Evolutionary conservation across 1,284 basidiomycete species (phyloP), one percentile per base, ranked within the genome.

Genomic region (Microbotryomycetes sp.): DNA sequence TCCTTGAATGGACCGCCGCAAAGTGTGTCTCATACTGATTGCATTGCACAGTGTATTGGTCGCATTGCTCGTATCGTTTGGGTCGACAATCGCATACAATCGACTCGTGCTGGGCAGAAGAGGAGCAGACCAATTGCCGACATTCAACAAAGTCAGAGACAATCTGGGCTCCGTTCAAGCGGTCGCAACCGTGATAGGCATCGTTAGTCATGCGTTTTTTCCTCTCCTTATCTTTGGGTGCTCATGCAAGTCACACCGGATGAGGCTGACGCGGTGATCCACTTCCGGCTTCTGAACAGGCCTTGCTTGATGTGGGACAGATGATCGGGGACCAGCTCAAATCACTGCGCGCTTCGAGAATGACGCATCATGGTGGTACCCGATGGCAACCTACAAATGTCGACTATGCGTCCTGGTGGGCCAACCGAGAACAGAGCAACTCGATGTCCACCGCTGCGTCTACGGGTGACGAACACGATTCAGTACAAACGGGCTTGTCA

Each of bases 111-210:
- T 86, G 16, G 78, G 80, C 55, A 78, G 82, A 41, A 79, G 79
- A 23, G 85, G 85, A 1, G 78, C 81, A 57, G 83, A 85, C 64
- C 83, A 84, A 65, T 76, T 87, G n/a, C 85, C 59, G 58, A 85
- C 26, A 79, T 85, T 54, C 24, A 23, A 23, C 28, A 57, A 46
- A 1, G 9, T 60, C 26, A 85, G 85, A 15, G 80, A 85, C 29
- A 84, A 86, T 53, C 85, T 85, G 0, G 85, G 86, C 47, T 71
- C 87, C 28, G 89, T 90, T 80, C 88, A 91, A 72, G 83, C 91
- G 74, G 85, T 89, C 81, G 86, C 89, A 52, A 73, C 75, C 53
- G 70, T 74, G 61, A 74, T 74, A 45, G 76, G 76, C 28, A 74
- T 66, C 46, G 64, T 66, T 13, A 24, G 64, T 61, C 26, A 1